phyloP scores from a whole-genome alignment of 2,329 filamentous ascomycete species.

The Tolypocladium endophyticum region DNA sequence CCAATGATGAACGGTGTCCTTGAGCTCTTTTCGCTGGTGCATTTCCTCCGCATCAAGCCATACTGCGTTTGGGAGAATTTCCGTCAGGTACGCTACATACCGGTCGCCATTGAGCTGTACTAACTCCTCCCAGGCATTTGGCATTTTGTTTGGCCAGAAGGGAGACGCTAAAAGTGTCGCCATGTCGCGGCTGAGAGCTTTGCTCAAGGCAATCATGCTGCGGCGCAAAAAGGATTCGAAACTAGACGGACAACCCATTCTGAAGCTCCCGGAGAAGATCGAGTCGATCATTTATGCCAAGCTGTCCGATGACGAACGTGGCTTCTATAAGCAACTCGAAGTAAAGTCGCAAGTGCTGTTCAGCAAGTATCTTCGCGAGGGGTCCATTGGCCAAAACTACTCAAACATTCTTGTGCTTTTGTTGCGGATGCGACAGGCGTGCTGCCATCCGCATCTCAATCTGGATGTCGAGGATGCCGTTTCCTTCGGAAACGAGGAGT shows the following conservation, averaged over 20 bases:
- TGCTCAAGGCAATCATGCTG: conserved; percentile 73
- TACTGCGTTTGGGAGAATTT: conserved; percentile 60
- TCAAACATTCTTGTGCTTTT: conserved; percentile 72
- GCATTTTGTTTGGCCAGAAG: conserved; percentile 22
- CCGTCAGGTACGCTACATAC: conserved; percentile 30
- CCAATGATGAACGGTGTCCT: conserved; percentile 80
- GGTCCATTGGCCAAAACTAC: conserved; percentile 59
- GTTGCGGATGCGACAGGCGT: conserved; percentile 70
- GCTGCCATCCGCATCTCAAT: conserved; percentile 23
- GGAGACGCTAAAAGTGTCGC: conserved; percentile 47
- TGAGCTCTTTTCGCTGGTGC: conserved; percentile 68
- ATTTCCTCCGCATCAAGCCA: conserved; percentile 66
- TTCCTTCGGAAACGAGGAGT: conserved; percentile 27
- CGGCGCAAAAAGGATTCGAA: conserved; percentile 71
- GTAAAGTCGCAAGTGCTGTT: conserved; percentile 56
- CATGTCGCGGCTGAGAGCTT: conserved; percentile 61
- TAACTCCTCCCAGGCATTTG: conserved; percentile 26
- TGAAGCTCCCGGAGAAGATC: conserved; percentile 63
- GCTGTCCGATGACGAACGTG: conserved; percentile 61
- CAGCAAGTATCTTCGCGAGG: conserved; percentile 63
- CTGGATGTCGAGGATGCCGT: conserved; percentile 22
- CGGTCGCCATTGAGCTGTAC: conserved; percentile 1
- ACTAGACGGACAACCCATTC: conserved; percentile 71
- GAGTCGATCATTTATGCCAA: conserved; percentile 68
- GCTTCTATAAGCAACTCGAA: conserved; percentile 70